Base-by-base conservation (phyloP, 352 stramenopile species). In the Phytopythium boreale region DNA sequence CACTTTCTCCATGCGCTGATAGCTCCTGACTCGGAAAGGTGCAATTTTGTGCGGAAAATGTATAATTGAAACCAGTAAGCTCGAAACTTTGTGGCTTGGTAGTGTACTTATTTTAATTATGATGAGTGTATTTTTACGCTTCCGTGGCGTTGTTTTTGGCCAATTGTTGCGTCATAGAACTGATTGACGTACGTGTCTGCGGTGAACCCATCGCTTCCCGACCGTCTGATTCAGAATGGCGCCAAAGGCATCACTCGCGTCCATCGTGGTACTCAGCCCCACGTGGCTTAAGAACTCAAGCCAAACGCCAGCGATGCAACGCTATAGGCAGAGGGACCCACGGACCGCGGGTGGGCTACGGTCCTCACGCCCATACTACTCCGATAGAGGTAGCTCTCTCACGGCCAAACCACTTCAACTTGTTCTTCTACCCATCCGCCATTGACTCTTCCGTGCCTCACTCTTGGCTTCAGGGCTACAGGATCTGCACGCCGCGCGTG, bases 401-500 rank as follows among this genome's bases (percentile, higher is more conserved):
- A 15, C 11, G 37, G 37, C 5, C 11, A 15, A 2, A 39, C 34
- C 34, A 39, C 34, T 39, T 39, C 6, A 39, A 39, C 31, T 36
- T 36, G 31, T 36, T 36, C 31, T 8, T 8, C 31, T 8, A 36
- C 11, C 34, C 47, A 53, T 53, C 47, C 27, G 22, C 29, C 29
- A 34, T 3, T 34, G 29, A 34, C 29, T 8, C 29, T 7, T 34
- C 29, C 29, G 29, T n/a, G n/a, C 22, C 24, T 34, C 47, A 29
- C 1, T n/a, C 27, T 36, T n/a, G 26, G 26, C 9, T 52, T 55
- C 47, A 56, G 50, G 27, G 27, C 20, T 53, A 26, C 47, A 56
- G 50, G 51, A 80, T 65, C 24, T 77, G 68, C 26, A 86, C 70
- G n/a, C 75, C 77, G 20, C 44, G 24, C 37, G 65, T 74, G 17